phyloP scores from a whole-genome alignment of 768 basidiomycete genomes.

The Russula compacta region DNA sequence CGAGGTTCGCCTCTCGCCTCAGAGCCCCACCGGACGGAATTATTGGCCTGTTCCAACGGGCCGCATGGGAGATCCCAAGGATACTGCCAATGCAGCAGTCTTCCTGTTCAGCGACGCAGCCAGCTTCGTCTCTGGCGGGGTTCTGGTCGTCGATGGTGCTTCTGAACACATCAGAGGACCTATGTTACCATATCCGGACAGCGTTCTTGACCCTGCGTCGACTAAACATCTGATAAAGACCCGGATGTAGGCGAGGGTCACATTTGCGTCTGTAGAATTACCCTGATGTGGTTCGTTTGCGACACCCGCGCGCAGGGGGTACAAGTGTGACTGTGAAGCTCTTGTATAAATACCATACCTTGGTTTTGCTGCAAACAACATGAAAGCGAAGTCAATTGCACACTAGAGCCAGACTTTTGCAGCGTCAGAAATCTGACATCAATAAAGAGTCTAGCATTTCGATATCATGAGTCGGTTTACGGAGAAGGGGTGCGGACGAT shows the following conservation, averaged over 20 bases:
- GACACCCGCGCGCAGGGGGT: not conserved
- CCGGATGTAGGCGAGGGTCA: constrained; percentile 10
- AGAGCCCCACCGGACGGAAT: not conserved
- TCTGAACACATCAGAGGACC: constrained; percentile 19
- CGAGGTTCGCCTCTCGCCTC: constrained; percentile 42
- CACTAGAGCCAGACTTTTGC: too few relatives aligned
- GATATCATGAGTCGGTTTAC: not conserved
- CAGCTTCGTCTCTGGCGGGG: constrained; percentile 31
- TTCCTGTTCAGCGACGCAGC: constrained; percentile 36
- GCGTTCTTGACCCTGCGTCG: constrained; percentile 21
- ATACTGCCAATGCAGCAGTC: constrained; percentile 32
- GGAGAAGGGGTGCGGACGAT: not conserved
- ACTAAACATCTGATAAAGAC: constrained; percentile 19
- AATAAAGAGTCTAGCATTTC: not conserved
- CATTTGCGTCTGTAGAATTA: not conserved
- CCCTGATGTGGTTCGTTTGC: not conserved
- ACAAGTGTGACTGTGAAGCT: not conserved
- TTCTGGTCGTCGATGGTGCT: constrained; percentile 28
- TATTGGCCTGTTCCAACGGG: constrained; percentile 4
- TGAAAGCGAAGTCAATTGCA: not conserved
- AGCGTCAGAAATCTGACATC: not conserved
- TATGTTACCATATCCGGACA: constrained; percentile 21
- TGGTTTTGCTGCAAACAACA: not conserved
- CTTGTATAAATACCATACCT: not conserved
- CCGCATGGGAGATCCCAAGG: constrained; percentile 22